A percentile compares a stretch with the other conserved stretches of the same genome.
phyloP scores from a whole-genome alignment of 257 asterid species.

The Penstemon barbatus region DNA sequence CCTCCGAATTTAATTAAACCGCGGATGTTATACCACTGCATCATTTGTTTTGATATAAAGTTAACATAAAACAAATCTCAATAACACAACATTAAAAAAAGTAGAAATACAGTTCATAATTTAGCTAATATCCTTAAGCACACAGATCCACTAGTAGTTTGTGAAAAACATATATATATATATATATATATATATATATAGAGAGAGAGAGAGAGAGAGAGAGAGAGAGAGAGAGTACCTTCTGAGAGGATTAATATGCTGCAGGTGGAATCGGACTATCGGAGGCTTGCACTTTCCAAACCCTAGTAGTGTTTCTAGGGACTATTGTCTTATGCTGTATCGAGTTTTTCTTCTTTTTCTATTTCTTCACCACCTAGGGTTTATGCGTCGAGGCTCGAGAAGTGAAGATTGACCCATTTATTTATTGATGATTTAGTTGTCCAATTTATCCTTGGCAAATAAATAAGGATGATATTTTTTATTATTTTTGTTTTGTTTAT shows the following conservation, averaged over 20 bases:
- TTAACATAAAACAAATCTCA: too few species aligned
- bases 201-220: not conserved
- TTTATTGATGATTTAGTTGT: not conserved
- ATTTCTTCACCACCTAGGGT: slow-evolving; percentile 25
- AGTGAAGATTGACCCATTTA: not conserved
- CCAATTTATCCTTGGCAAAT: too few species aligned
- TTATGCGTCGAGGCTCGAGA: slow-evolving; percentile 2
- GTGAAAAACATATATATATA: not conserved
- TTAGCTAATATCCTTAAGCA: too few species aligned
- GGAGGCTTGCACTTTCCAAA: not conserved
- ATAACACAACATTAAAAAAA: too few species aligned
- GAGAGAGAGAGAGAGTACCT: slow-evolving; percentile 21
- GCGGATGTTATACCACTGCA: too few species aligned
- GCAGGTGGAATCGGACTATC: not conserved
- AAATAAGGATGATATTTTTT: too few species aligned
- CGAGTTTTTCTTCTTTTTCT: not conserved
- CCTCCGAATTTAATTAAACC: too few species aligned
- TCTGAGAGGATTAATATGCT: slow-evolving; percentile 4
- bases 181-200: too few species aligned
- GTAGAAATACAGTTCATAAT: too few species aligned
- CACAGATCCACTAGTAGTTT: slow-evolving; percentile 20
- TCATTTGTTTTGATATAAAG: too few species aligned
- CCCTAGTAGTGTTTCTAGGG: not conserved
- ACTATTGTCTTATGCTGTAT: not conserved
- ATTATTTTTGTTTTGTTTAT: not conserved